These are phyloP conservation scores for Podaxis sp. DNA, from an alignment of 768 basidiomycete genomes.

Conservation along the genomic window DNA sequence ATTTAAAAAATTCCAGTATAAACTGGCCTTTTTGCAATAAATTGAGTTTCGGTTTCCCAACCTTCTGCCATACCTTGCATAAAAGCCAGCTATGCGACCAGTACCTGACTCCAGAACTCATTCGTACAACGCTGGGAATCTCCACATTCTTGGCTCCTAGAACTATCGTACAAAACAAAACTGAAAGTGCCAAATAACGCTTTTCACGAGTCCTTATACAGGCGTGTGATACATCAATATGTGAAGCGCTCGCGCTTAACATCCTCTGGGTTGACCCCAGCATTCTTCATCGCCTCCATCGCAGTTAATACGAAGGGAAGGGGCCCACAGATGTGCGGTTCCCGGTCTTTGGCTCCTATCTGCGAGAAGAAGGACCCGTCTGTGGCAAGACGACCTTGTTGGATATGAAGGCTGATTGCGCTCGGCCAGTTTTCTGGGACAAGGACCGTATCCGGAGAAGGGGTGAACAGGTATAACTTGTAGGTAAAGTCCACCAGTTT, in stretches of 20 bases:
- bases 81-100: no score
- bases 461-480: conserved; percentile 38
- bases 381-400: conserved; percentile 19
- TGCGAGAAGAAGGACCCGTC: conserved; percentile 14
- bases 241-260: conserved; percentile 15
- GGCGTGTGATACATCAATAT: not conserved
- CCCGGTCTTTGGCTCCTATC: conserved; percentile 18
- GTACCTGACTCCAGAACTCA: no score
- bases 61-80: no score
- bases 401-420: conserved; percentile 11
- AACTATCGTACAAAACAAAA: no score
- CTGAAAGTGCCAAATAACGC: no score
- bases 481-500: conserved; percentile 19
- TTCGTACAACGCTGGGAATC: no score
- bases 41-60: no score
- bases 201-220: not conserved
- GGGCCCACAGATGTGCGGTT: conserved; percentile 49
- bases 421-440: conserved; percentile 1
- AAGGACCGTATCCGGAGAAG: not conserved
- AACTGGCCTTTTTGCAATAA: no score
- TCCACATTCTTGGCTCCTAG: no score
- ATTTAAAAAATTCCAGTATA: no score
- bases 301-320: conserved; percentile 11
- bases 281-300: conserved; percentile 12
- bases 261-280: conserved; percentile 10